Evolutionary conservation across 2,329 filamentous ascomycete genomes (phyloP), one percentile per base, ranked within the genome.

Genomic region (Akanthomyces lecanii): DNA sequence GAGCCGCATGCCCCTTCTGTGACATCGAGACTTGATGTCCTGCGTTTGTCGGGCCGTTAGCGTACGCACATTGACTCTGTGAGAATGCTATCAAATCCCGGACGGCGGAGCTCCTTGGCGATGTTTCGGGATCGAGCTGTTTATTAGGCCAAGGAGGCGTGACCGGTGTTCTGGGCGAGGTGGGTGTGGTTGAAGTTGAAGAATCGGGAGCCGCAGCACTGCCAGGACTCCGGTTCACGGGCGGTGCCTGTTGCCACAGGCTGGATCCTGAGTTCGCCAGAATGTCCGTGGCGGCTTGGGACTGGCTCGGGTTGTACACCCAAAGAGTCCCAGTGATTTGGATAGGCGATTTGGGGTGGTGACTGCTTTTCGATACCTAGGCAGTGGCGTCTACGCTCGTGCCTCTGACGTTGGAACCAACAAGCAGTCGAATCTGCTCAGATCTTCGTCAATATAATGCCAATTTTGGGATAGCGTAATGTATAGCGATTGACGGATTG

Each of bases 21-120:
- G 84, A 86, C 85, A 88, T 88, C 79, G 83, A 82, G 79, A 77
- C 77, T 81, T 80, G 80, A 76, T 84, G 82, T 79, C 83, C 82
- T 80, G 75, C 77, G 74, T 76, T 74, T 76, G 76, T 76, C 73
- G 77, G 76, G 76, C 77, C 79, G 75, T 75, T 75, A 76, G 76
- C 77, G 78, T 78, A 79, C 75, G 79, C 76, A 82, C 85, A 87
- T 87, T 80, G 84, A 85, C 79, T 73, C 69, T 67, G 68, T 51
- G 60, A 67, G 53, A 65, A 63, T 38, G 62, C 64, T 64, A 66
- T 60, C 64, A 70, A 66, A 50, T 65, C 66, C 25, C 64, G 57
- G 64, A 65, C 64, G 44, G 67, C 65, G 51, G 63, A 67, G 57
- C 67, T 65, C 60, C 70, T 71, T 36, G 66, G 66, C 21, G 67